phyloP scores from a whole-genome alignment of 805 yeast species.

The Cyberlindnera nakhonratchasimensis region DNA sequence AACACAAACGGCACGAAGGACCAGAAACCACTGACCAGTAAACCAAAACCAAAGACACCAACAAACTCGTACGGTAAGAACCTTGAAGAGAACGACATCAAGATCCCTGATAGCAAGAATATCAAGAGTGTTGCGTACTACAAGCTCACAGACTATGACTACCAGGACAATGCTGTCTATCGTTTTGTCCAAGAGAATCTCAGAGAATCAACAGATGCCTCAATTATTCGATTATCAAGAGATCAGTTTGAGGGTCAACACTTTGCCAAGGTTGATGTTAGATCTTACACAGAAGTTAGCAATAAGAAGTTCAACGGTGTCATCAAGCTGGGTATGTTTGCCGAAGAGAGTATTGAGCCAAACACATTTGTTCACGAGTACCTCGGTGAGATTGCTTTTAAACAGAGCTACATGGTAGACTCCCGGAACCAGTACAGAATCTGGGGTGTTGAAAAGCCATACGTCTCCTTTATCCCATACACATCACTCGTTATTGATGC shows the following conservation, averaged over 20 bases:
- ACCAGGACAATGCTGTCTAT: slow-evolving; percentile 39
- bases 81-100: slow-evolving; percentile 34
- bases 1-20: slow-evolving; percentile 14
- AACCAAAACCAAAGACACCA: slow-evolving; percentile 23
- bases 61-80: slow-evolving; percentile 28
- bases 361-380: slow-evolving; percentile 57
- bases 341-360: slow-evolving; percentile 36
- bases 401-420: slow-evolving; percentile 59
- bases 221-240: slow-evolving; percentile 21
- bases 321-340: slow-evolving; percentile 61
- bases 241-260: slow-evolving; percentile 26
- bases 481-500: slow-evolving; percentile 72
- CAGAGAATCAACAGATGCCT: background rate
- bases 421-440: slow-evolving; percentile 71
- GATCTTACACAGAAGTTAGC: slow-evolving; percentile 54
- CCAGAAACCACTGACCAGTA: slow-evolving; percentile 10
- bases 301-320: slow-evolving; percentile 59
- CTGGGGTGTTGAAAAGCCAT: slow-evolving; percentile 67
- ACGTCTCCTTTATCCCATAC: slow-evolving; percentile 52
- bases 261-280: slow-evolving; percentile 43
- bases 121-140: slow-evolving; percentile 32
- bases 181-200: slow-evolving; percentile 42
- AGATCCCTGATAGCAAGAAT: slow-evolving; percentile 35
- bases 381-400: slow-evolving; percentile 70
- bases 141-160: slow-evolving; percentile 36